Percentiles rank a stretch among this genome's conserved stretches.
These are phyloP conservation scores for Cucurbitaria berberidis DNA, from an alignment of 2,329 filamentous ascomycete species.

Conservation along the genomic window DNA sequence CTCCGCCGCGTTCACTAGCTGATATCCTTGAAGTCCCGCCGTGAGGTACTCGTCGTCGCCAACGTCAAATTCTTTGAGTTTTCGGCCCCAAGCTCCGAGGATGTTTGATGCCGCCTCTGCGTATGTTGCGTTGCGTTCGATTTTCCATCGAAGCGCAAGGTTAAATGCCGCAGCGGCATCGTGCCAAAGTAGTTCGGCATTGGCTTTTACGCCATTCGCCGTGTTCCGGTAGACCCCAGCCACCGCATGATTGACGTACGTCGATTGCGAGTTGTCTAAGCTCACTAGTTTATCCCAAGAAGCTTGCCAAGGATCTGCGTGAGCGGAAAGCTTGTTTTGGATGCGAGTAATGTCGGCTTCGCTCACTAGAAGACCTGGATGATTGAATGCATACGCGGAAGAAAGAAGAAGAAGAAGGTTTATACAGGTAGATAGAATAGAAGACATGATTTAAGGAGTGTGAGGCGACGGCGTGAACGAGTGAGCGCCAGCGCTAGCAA, in stretches of 20 bases:
- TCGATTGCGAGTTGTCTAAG: conserved; percentile 5
- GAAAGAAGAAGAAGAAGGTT: background rate
- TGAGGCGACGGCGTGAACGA: background rate
- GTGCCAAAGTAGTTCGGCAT: conserved; percentile 3
- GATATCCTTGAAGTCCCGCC: conserved; percentile 54
- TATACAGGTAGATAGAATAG: background rate
- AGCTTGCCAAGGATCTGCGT: conserved; percentile 9
- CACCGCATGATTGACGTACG: conserved; percentile 2
- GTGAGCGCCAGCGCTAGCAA: background rate
- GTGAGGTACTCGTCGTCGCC: conserved; percentile 41
- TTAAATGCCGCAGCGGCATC: conserved; percentile 50
- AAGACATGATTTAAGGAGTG: background rate
- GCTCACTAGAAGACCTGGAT: conserved; percentile 8
- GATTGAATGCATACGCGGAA: background rate
- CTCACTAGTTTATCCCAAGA: conserved; percentile 8
- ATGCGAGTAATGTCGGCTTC: conserved; percentile 7
- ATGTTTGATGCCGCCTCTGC: conserved; percentile 49
- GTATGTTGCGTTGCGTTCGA: conserved; percentile 47
- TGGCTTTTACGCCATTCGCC: background rate
- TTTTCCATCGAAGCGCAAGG: conserved; percentile 51
- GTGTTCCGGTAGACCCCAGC: conserved; percentile 1
- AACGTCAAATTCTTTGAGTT: conserved; percentile 22
- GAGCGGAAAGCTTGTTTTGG: conserved; percentile 6
- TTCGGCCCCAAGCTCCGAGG: conserved; percentile 50
- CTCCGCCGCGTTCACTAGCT: conserved; percentile 57